Base-by-base conservation (phyloP, 805 yeast species). In the Ogataea paraovalis region DNA sequence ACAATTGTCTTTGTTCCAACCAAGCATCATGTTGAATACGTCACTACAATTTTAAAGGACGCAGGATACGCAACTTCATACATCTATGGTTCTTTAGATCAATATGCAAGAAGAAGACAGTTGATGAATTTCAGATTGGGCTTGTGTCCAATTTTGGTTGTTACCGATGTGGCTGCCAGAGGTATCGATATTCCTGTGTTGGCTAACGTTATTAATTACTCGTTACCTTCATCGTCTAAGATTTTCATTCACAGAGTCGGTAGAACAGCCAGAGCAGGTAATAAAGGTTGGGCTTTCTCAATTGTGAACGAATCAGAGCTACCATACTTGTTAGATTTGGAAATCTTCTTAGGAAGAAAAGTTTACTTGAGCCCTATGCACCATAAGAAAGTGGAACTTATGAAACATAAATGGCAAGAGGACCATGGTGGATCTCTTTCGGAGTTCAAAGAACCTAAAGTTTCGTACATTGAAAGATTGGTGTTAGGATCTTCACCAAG, bases 201-300 rank as follows among this genome's bases (percentile, higher is more conserved):
- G 62, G 96, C 98, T 6, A 91, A 95, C 62, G 99, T 94, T 45
- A 78, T 94, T 56, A 94, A 94, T 66, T 94, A 79, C 67, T 82
- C 96, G 1, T 74, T 94, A 50, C 98, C 98, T 10, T 85, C 89
- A 1, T 84, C 95, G 1, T 89, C 97, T 3, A 94, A 95, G 67
- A 86, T 92, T 49, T 94, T 94, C 67, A 79, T 94, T 47, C 99
- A 94, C 69, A 82, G 99, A 70, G 98, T 94, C 41, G 99, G 99
- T 67, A 84, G 99, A 77, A 94, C 99, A 41, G 99, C 99, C 10
- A 86, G 99, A 77, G 99, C 99, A 8, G 99, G 99, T 64, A 85
- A 89, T 64, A 82, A 78, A 57, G 99, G 99, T 62, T 90, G 97
- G 96, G 99, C 99, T 0, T 94, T 87, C 65, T 85, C 97, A 2